A percentile compares a stretch with the other conserved stretches of the same genome.
Conservation (phyloP, 2,329 filamentous ascomycete genomes). For the Diplodia scrobiculata region DNA sequence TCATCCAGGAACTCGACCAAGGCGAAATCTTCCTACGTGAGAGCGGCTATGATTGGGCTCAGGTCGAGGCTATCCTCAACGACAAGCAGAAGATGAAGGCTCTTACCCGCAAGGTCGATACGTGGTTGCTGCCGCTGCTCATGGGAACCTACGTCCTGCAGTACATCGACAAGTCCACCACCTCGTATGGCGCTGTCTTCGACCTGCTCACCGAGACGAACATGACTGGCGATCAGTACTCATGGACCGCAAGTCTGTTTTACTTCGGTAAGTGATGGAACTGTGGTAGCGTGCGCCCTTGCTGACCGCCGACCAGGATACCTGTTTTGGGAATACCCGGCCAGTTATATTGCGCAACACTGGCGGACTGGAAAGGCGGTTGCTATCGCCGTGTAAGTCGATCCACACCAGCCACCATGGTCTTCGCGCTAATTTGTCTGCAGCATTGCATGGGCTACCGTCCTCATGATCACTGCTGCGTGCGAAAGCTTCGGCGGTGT, state of each 20-base stretch:
- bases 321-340: conserved; percentile 35
- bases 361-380: conserved; percentile 41
- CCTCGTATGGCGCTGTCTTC: conserved; percentile 59
- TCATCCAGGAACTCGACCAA: conserved; percentile 49
- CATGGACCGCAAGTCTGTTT: conserved; percentile 60
- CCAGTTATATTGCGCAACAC: conserved; percentile 38
- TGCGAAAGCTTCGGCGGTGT: conserved; percentile 34
- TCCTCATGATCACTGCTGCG: conserved; percentile 35
- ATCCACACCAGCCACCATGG: not conserved
- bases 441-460: conserved; percentile 33
- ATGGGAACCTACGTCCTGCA: conserved; percentile 54
- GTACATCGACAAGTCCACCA: conserved; percentile 60
- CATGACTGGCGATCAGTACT: conserved; percentile 54
- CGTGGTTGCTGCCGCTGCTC: conserved; percentile 56
- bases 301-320: conserved; percentile 33
- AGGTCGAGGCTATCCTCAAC: conserved; percentile 50
- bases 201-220: conserved; percentile 56
- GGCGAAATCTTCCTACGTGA: conserved; percentile 55
- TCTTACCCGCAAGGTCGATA: conserved; percentile 53
- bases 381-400: conserved; percentile 30
- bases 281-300: conserved; percentile 34
- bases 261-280: conserved; percentile 51
- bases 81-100: conserved; percentile 45
- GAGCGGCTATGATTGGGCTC: conserved; percentile 49
- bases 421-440: not conserved